Evolutionary conservation across 2,329 filamentous ascomycete genomes (phyloP), one percentile per base, ranked within the genome.

Genomic region (Zarea fungicola): DNA sequence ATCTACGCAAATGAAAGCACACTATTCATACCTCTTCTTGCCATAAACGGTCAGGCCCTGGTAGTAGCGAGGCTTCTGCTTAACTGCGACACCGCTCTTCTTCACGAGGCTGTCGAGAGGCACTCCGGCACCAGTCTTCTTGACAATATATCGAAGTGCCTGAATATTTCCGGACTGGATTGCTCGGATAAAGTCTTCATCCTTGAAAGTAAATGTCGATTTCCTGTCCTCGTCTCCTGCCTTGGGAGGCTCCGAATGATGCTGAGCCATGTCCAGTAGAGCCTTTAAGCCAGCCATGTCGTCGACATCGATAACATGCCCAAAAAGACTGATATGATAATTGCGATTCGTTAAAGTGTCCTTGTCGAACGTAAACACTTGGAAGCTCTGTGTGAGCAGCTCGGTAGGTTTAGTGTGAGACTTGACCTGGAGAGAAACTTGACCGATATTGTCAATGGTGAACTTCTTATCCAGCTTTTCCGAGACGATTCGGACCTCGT

Each of bases 31-130:
- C 71, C 70, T 69, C 60, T 91, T 91, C 63, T 81, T 82, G 3
- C 88, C 87, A 54, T 86, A 83, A 2, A 95, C 84, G 1, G 81
- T 84, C 25, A 92, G 65, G 0, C 89, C 89, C 63, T 87, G 85
- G 60, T 95, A 95, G 62, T 80, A 87, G 16, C 77, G 76, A 1
- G 87, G 80, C 62, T 84, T 87, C 54, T 79, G 71, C 46, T 79
- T 73, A 42, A 83, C 63, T 57, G 84, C 75, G 1, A 85, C 65
- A 3, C 85, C 85, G 49, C 75, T 84, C 49, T 77, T 78, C 64
- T 83, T 78, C 36, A 87, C 77, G 6, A 93, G 66, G 16, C 79
- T 69, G 41, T 85, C 78, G 1, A 91, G 67, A 0, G 86, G 84
- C 51, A 92, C 76, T 1, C 85, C 85, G 4, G 80, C 80, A 1